A percentile compares a stretch with the other conserved stretches of the same genome.
These are phyloP conservation scores for Dictyostelium purpureum DNA, from an alignment of 78 protist genomes.

Conservation along the genomic window DNA sequence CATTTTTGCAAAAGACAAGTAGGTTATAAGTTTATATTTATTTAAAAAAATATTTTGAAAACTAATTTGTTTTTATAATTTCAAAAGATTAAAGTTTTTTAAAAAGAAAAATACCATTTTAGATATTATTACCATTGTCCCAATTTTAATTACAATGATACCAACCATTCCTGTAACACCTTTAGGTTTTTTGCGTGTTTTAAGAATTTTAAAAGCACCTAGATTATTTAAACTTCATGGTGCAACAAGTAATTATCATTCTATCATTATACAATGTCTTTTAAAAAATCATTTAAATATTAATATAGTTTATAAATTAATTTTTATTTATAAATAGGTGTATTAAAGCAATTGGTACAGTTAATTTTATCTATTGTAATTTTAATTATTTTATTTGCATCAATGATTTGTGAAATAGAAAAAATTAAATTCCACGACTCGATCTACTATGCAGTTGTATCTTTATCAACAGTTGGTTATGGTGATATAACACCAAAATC, in stretches of 20 bases:
- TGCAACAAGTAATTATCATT: slow-evolving; percentile 37
- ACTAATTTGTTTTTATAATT: background rate
- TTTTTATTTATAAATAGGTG: background rate
- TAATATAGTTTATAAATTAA: no score
- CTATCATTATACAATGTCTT: no score
- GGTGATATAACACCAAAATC: slow-evolving; percentile 74
- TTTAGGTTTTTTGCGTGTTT: slow-evolving; percentile 66
- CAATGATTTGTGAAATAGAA: slow-evolving; percentile 58
- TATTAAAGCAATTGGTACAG: slow-evolving; percentile 10
- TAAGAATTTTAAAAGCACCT: slow-evolving; percentile 71
- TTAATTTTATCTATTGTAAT: slow-evolving; percentile 43
- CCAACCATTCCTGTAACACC: slow-evolving; percentile 66
- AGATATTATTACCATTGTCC: slow-evolving; percentile 55
- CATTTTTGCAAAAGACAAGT: slow-evolving; percentile 58
- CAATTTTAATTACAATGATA: slow-evolving; percentile 53
- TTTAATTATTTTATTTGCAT: slow-evolving; percentile 71
- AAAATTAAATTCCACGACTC: slow-evolving; percentile 20
- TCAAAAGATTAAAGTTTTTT: slow-evolving; percentile 8
- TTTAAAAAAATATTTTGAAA: background rate
- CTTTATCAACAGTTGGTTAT: slow-evolving; percentile 78
- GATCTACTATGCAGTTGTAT: slow-evolving; percentile 60
- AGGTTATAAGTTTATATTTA: background rate
- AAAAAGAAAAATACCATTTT: slow-evolving; percentile 46
- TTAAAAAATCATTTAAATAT: no score
- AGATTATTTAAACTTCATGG: slow-evolving; percentile 77